Evolutionary conservation across 352 stramenopile genomes (phyloP).

Genomic region (Pythium periplocum): DNA sequence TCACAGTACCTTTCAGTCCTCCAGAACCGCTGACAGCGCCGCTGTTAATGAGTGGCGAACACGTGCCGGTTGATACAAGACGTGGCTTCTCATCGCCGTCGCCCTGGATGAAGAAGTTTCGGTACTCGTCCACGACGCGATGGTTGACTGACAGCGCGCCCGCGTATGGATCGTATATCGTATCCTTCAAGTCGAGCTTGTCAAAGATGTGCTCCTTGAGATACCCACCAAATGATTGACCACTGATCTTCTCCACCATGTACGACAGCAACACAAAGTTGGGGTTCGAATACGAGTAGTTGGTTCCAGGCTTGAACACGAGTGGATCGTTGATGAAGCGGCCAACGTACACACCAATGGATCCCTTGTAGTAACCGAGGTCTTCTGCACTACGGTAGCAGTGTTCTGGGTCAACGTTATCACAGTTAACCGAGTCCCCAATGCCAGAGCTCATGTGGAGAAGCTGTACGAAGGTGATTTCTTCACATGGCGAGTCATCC

Average conservation of each 20-base stretch:
- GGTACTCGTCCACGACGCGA: conserved; percentile 45
- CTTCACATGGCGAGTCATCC: conserved; percentile 23
- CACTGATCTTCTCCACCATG: conserved; percentile 60
- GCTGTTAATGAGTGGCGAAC: conserved; percentile 30
- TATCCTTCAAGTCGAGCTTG: conserved; percentile 28
- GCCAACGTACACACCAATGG: conserved; percentile 30
- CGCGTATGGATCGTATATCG: conserved; percentile 43
- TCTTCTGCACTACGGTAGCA: conserved; percentile 14
- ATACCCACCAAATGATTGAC: conserved; percentile 29
- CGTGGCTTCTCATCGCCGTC: conserved; percentile 2
- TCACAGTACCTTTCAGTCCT: conserved; percentile 37
- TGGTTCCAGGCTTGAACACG: conserved; percentile 41
- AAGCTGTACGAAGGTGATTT: conserved; percentile 58
- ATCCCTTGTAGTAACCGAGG: conserved; percentile 20
- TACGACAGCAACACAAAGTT: conserved; percentile 60
- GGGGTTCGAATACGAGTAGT: conserved; percentile 42
- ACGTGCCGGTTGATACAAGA: conserved; percentile 40
- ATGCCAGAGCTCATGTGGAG: conserved; percentile 57
- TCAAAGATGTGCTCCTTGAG: conserved; percentile 34
- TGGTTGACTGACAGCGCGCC: conserved; percentile 21
- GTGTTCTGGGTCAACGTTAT: conserved; percentile 9
- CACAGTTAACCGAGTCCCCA: conserved; percentile 22
- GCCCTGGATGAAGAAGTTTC: conserved; percentile 32
- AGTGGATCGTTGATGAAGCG: conserved; percentile 48
- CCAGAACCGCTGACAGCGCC: conserved; percentile 25